These are phyloP conservation scores for Kickxella alabastrina DNA, from an alignment of 192 early-diverging fungal genomes.

Conservation along the genomic window DNA sequence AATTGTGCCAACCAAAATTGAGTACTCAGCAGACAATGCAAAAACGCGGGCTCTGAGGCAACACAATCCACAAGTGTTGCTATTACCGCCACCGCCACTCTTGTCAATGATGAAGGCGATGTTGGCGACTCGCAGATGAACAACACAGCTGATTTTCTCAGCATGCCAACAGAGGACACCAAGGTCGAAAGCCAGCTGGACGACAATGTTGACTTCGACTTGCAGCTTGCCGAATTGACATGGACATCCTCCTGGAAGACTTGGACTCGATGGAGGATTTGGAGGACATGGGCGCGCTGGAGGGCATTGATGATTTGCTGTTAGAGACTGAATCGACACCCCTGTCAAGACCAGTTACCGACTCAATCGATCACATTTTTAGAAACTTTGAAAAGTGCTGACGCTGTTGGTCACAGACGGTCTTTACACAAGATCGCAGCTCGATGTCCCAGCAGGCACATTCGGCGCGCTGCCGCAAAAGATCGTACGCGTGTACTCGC, in stretches of 20 bases:
- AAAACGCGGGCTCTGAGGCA: not conserved
- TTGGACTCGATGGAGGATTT: conserved; percentile 17
- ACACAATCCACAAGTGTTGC: not conserved
- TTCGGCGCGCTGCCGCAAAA: conserved; percentile 22
- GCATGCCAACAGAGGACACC: not conserved
- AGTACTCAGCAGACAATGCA: not conserved
- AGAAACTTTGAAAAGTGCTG: conserved; percentile 30
- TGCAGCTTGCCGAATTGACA: too few relatives aligned
- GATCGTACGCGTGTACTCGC: conserved; percentile 38
- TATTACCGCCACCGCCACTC: not conserved
- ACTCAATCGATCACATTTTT: not conserved
- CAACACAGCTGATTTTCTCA: not conserved
- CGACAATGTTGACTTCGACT: too few relatives aligned
- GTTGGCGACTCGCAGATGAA: too few relatives aligned
- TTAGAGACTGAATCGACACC: not conserved
- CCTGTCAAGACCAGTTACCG: not conserved
- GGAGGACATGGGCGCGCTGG: conserved; percentile 10
- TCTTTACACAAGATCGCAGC: conserved; percentile 14
- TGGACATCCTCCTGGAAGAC: conserved; percentile 27
- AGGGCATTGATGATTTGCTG: conserved; percentile 16
- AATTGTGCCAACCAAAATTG: too few relatives aligned
- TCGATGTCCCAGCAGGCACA: conserved; percentile 1
- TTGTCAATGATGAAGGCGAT: too few relatives aligned
- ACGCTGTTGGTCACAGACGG: conserved; percentile 33
- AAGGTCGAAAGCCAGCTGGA: conserved; percentile 7